Evolutionary conservation across 2,329 filamentous ascomycete genomes (phyloP).

Genomic region (Didymosphaeria variabile): DNA sequence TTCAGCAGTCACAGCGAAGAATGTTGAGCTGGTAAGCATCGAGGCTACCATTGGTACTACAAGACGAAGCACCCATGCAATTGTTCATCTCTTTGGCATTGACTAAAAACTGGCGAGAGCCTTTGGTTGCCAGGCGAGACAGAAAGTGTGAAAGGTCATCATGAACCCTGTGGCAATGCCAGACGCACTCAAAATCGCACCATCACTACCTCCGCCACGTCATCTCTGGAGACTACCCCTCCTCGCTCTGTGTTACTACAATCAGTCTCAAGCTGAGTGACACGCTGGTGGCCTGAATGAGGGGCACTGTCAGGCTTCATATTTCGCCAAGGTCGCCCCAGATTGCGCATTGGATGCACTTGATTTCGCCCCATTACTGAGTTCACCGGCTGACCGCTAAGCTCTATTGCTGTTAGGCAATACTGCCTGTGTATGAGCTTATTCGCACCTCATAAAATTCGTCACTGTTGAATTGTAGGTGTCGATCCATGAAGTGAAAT

Average conservation of each 20-base stretch:
- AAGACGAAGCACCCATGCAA: background rate
- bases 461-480: background rate
- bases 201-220: background rate
- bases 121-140: background rate
- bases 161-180: background rate
- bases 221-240: background rate
- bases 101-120: background rate
- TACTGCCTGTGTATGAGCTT: background rate
- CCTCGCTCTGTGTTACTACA: too few species aligned
- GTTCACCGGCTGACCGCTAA: background rate
- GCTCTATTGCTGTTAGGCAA: background rate
- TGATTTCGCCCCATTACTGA: background rate
- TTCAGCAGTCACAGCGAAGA: constrained; percentile 2
- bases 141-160: background rate
- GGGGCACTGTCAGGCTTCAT: background rate
- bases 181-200: background rate
- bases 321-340: background rate
- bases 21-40: background rate
- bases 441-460: background rate
- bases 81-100: background rate
- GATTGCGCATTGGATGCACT: background rate
- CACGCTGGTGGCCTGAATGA: constrained; percentile 10
- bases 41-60: background rate
- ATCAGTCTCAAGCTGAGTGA: background rate
- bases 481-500: background rate